phyloP scores from a whole-genome alignment of 306 rosid genomes.

The Medicago lupulina region DNA sequence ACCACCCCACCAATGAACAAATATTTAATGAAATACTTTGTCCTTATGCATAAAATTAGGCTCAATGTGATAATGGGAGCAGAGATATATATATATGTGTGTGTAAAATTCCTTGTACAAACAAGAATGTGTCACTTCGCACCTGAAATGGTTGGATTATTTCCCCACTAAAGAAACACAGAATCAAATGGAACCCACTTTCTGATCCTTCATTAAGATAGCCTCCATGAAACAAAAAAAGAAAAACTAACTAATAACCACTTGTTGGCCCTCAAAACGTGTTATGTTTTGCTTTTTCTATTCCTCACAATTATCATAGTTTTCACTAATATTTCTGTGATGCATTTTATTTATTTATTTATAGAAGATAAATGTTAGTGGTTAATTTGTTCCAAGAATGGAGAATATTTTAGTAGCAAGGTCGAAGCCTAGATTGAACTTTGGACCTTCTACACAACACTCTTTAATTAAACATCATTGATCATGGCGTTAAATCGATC shows the following conservation, averaged over 20 bases:
- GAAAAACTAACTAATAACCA: constrained; percentile 8
- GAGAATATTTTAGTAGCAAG: too few relatives aligned
- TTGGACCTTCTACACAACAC: too few relatives aligned
- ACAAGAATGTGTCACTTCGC: constrained; percentile 7
- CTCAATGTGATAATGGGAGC: constrained; percentile 12
- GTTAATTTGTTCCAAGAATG: too few relatives aligned
- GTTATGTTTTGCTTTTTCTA: constrained; percentile 13
- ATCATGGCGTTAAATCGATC: too few relatives aligned
- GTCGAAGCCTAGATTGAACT: too few relatives aligned
- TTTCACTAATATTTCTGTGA: constrained; percentile 20
- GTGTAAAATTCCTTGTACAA: constrained; percentile 5
- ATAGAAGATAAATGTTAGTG: too few relatives aligned
- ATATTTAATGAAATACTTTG: neutral
- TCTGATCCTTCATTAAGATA: constrained; percentile 35
- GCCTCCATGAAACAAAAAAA: constrained; percentile 41
- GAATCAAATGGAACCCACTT: constrained; percentile 45
- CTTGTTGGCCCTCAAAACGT: constrained; percentile 33
- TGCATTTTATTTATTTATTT: too few relatives aligned
- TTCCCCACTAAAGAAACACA: constrained; percentile 42
- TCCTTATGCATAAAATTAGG: neutral
- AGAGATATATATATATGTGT: constrained; percentile 11
- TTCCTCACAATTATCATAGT: constrained; percentile 24
- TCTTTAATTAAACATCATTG: too few relatives aligned
- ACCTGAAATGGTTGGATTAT: constrained; percentile 40
- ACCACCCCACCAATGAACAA: neutral